These are phyloP conservation scores for Conoideocrella luteorostrata DNA, from an alignment of 2,329 filamentous ascomycete species.

Conservation along the genomic window DNA sequence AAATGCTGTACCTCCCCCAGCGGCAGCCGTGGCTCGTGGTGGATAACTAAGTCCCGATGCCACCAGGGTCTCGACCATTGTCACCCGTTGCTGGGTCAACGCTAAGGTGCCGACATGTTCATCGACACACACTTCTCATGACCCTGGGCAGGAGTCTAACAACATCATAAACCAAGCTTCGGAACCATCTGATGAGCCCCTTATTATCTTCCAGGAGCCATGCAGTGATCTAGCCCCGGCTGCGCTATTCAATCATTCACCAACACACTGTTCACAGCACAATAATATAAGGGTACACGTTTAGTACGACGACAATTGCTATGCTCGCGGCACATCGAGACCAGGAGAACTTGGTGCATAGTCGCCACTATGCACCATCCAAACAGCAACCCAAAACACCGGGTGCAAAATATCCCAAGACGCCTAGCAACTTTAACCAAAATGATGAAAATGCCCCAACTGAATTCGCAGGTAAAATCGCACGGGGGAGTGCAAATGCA, in stretches of 20 bases:
- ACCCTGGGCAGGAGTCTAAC: slow-evolving; percentile 12
- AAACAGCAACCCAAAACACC: slow-evolving; percentile 84
- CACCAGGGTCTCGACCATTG: slow-evolving; percentile 1
- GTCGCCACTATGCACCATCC: slow-evolving; percentile 65
- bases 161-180: slow-evolving; percentile 6
- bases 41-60: slow-evolving; percentile 8
- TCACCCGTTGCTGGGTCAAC: slow-evolving; percentile 25
- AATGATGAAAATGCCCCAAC: slow-evolving; percentile 73
- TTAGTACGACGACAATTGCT: slow-evolving; percentile 7
- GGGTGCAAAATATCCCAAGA: slow-evolving; percentile 69
- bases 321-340: slow-evolving; percentile 77
- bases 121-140: slow-evolving; percentile 8
- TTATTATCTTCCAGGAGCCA: not conserved
- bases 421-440: slow-evolving; percentile 68
- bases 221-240: not conserved
- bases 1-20: slow-evolving; percentile 16
- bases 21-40: slow-evolving; percentile 23
- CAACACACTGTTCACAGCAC: not conserved
- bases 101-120: not conserved
- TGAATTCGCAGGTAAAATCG: slow-evolving; percentile 32
- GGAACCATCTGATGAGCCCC: not conserved
- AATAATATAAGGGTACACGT: not conserved
- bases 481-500: slow-evolving; percentile 50
- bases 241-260: not conserved
- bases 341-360: slow-evolving; percentile 81